Percentiles rank a stretch among this genome's conserved stretches.
Evolutionary conservation across 192 early-diverging fungal genomes (phyloP).

Genomic region (Haplosporangium gracile): DNA sequence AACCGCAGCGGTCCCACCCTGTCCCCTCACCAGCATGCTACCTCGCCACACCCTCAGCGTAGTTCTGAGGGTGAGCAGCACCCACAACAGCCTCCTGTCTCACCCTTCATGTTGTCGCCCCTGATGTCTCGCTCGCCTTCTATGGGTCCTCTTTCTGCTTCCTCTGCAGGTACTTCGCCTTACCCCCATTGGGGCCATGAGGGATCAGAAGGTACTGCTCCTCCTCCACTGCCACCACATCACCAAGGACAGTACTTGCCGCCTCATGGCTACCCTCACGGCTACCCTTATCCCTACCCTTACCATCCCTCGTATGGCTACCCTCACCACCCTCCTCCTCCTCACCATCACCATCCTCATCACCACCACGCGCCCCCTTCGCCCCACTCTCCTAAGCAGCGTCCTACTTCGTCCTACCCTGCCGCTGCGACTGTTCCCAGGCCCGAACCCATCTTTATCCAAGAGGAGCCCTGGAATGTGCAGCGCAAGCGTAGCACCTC

Average conservation of each 20-base stretch:
- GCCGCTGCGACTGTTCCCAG: neutral
- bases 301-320: constrained; percentile 54
- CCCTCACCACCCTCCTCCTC: constrained; percentile 38
- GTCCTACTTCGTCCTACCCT: constrained; percentile 5
- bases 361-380: constrained; percentile 14
- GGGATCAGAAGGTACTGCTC: constrained; percentile 1
- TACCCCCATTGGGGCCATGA: constrained; percentile 48
- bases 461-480: constrained; percentile 52
- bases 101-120: constrained; percentile 50
- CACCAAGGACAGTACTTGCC: constrained; percentile 38
- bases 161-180: constrained; percentile 12
- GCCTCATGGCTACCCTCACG: constrained; percentile 35
- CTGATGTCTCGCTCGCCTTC: constrained; percentile 42
- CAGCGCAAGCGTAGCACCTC: constrained; percentile 44
- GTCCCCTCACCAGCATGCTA: constrained; percentile 15
- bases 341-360: constrained; percentile 26
- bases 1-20: constrained; percentile 11
- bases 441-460: constrained; percentile 55
- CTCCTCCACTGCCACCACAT: constrained; percentile 29
- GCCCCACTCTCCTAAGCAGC: constrained; percentile 18
- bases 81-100: constrained; percentile 21
- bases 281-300: constrained; percentile 47
- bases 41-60: constrained; percentile 12
- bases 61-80: neutral
- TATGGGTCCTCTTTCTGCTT: constrained; percentile 5